Evolutionary conservation across 768 basidiomycete species (phyloP).

Genomic region (Mycena metata): DNA sequence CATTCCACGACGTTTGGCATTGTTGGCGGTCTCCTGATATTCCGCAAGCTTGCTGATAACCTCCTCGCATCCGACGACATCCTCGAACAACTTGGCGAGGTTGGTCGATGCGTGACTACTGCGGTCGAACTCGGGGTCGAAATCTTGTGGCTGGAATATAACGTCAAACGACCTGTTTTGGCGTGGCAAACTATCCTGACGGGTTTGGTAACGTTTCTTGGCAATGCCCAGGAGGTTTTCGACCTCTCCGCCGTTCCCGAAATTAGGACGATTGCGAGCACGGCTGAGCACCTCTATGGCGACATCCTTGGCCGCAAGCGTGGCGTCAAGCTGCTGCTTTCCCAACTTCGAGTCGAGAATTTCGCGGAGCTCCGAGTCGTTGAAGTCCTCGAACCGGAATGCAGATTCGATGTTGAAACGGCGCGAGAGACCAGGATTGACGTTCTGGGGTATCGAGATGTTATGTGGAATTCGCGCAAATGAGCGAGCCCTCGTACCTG

Average conservation of each 20-base stretch:
- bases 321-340: constrained; percentile 69
- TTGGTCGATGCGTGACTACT: constrained; percentile 61
- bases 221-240: constrained; percentile 70
- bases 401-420: constrained; percentile 79
- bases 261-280: constrained; percentile 65
- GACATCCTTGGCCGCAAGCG: constrained; percentile 66
- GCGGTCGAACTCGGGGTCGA: constrained; percentile 74
- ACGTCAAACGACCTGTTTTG: constrained; percentile 48
- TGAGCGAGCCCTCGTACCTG: constrained; percentile 58
- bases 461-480: not conserved
- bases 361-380: constrained; percentile 61
- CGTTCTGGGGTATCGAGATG: constrained; percentile 59
- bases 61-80: constrained; percentile 72
- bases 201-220: constrained; percentile 61
- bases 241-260: constrained; percentile 76
- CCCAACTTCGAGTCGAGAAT: constrained; percentile 71
- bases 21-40: constrained; percentile 65
- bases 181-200: constrained; percentile 45
- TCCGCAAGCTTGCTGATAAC: constrained; percentile 62
- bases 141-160: constrained; percentile 71
- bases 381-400: constrained; percentile 78
- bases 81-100: constrained; percentile 69
- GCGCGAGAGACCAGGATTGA: constrained; percentile 75
- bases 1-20: constrained; percentile 55
- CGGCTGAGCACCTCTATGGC: constrained; percentile 65